A percentile compares a stretch with the other conserved stretches of the same genome.
Conservation (phyloP, 805 yeast genomes). For the Kuraishia capsulata region DNA sequence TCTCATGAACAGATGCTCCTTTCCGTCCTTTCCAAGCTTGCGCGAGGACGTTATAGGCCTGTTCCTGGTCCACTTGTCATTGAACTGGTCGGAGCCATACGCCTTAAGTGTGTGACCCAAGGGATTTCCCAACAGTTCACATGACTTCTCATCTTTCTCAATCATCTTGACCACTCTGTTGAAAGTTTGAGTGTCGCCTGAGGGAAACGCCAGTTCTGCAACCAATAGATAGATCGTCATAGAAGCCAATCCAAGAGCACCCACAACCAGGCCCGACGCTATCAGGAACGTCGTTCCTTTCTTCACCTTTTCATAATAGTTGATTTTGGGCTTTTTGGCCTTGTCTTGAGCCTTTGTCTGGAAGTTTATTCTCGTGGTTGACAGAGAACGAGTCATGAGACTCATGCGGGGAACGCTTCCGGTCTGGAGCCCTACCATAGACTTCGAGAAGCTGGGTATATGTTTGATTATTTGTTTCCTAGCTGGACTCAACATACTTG, state of each 20-base stretch:
- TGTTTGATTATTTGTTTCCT: too few relatives aligned
- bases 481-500: too few relatives aligned
- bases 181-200: slow-evolving; percentile 87
- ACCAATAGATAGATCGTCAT: slow-evolving; percentile 65
- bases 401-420: too few relatives aligned
- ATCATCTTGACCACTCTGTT: slow-evolving; percentile 75
- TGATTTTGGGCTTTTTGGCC: slow-evolving; percentile 3
- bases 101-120: slow-evolving; percentile 65
- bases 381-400: neutral
- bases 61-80: slow-evolving; percentile 80
- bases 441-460: too few relatives aligned
- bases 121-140: slow-evolving; percentile 36
- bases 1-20: slow-evolving; percentile 74
- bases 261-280: slow-evolving; percentile 54
- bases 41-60: slow-evolving; percentile 71
- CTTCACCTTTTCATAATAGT: slow-evolving; percentile 20
- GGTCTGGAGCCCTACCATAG: too few relatives aligned
- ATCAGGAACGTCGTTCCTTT: slow-evolving; percentile 53
- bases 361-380: slow-evolving; percentile 1
- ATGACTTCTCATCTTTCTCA: slow-evolving; percentile 57
- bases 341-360: slow-evolving; percentile 1
- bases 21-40: slow-evolving; percentile 63
- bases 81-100: slow-evolving; percentile 57
- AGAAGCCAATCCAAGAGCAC: slow-evolving; percentile 61
- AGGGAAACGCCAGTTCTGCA: slow-evolving; percentile 77